phyloP scores from a whole-genome alignment of 805 yeast species.

The Myxozyma neotropica region DNA sequence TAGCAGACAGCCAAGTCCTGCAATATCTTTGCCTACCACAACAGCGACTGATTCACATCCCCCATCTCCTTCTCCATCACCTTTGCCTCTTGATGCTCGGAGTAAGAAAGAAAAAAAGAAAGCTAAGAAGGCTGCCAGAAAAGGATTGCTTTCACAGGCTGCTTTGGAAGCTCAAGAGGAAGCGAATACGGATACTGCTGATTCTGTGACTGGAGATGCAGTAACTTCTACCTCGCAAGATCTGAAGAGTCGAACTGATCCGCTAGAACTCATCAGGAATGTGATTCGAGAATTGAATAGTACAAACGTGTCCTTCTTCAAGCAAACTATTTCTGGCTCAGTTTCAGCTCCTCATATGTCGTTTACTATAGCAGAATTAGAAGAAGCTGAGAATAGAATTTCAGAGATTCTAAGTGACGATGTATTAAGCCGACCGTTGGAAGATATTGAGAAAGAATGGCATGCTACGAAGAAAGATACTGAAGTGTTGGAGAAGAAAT shows the following conservation, averaged over 20 bases:
- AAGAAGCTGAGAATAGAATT: constrained; percentile 11
- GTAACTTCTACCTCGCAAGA: background rate
- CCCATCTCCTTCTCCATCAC: constrained; percentile 2
- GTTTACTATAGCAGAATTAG: constrained; percentile 16
- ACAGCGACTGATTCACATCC: background rate
- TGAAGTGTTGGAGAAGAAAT: constrained; percentile 20
- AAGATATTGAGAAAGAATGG: constrained; percentile 25
- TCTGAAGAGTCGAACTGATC: background rate
- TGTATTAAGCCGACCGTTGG: constrained; percentile 10
- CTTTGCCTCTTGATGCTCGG: background rate
- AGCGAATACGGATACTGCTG: background rate
- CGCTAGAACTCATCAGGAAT: background rate
- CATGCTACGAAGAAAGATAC: constrained; percentile 23
- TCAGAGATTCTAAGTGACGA: background rate
- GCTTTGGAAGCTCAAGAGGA: background rate
- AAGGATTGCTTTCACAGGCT: background rate
- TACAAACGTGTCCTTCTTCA: constrained; percentile 12
- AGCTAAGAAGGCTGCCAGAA: constrained; percentile 8
- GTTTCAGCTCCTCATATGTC: constrained; percentile 7
- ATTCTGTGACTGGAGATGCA: background rate
- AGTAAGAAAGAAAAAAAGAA: constrained; percentile 15
- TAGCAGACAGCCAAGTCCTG: constrained; percentile 8
- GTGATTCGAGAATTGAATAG: constrained; percentile 13
- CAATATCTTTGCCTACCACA: background rate
- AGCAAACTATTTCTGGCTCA: constrained; percentile 9